Percentiles rank a stretch among this genome's conserved stretches.
Conservation (phyloP, 805 yeast species). For the Schizosaccharomyces japonicus region DNA sequence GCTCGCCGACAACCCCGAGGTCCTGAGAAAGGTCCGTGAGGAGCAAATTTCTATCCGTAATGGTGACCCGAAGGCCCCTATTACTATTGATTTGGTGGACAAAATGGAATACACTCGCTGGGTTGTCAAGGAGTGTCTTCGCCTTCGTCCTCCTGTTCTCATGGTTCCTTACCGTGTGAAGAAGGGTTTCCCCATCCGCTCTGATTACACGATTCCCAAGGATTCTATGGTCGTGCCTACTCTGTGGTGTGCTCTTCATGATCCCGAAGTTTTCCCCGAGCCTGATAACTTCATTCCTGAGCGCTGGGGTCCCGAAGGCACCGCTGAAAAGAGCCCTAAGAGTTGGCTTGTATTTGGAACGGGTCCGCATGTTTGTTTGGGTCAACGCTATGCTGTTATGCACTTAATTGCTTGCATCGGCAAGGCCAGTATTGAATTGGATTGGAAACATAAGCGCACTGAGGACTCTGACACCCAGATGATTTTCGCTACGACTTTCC, state of each 20-base stretch:
- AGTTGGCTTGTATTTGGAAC: constrained; percentile 95
- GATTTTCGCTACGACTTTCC: constrained; percentile 95
- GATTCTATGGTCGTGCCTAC: constrained; percentile 95
- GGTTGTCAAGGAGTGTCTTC: constrained; percentile 78
- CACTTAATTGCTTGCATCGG: constrained; percentile 77
- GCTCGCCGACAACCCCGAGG: constrained; percentile 86
- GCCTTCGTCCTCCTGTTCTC: constrained; percentile 90
- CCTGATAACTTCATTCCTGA: constrained; percentile 92
- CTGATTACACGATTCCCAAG: constrained; percentile 75
- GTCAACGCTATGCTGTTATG: constrained; percentile 81
- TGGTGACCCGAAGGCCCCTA: constrained; percentile 40
- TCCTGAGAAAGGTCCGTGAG: constrained; percentile 61
- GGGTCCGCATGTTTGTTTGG: constrained; percentile 90
- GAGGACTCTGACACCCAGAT: constrained; percentile 72
- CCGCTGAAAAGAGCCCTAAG: constrained; percentile 32
- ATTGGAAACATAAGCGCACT: constrained; percentile 64
- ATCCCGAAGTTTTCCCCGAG: constrained; percentile 83
- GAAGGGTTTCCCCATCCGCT: constrained; percentile 60
- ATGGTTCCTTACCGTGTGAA: constrained; percentile 96
- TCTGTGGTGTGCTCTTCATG: constrained; percentile 84
- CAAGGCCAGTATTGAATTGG: constrained; percentile 59
- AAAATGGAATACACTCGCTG: constrained; percentile 67
- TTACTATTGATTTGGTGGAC: constrained; percentile 53
- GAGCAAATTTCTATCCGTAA: constrained; percentile 71
- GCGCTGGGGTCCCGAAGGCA: constrained; percentile 62